These are phyloP conservation scores for Pouteria glomerata DNA, from an alignment of 148 eudicot genomes.

Conservation along the genomic window DNA sequence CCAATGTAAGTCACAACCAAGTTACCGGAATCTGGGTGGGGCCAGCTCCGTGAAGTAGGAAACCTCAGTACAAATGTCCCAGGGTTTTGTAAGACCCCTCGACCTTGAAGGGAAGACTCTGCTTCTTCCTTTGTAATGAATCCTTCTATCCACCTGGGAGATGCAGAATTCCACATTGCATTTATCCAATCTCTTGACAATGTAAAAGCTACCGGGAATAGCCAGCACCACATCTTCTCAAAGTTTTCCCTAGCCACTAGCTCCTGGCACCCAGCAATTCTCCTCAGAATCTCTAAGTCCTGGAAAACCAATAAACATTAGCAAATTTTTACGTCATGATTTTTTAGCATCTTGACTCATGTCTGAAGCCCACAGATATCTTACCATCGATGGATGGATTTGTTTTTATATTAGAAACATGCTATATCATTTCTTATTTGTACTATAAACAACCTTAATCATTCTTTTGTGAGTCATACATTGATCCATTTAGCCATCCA, in stretches of 20 bases:
- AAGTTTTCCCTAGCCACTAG: conserved; percentile 61
- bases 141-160: conserved; percentile 86
- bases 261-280: conserved; percentile 57
- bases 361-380: too few species aligned
- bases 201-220: conserved; percentile 78
- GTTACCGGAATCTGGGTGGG: conserved; percentile 97
- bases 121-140: conserved; percentile 93
- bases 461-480: too few species aligned
- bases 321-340: background rate
- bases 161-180: conserved; percentile 50
- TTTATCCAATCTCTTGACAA: conserved; percentile 60
- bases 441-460: too few species aligned
- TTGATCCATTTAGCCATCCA: too few species aligned
- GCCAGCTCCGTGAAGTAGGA: conserved; percentile 97
- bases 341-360: too few species aligned
- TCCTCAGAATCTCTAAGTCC: conserved; percentile 82
- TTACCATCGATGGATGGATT: too few species aligned
- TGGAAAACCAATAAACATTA: conserved; percentile 19
- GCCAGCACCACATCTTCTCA: conserved; percentile 89
- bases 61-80: conserved; percentile 91
- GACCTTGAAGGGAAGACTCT: conserved; percentile 58
- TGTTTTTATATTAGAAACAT: too few species aligned
- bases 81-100: conserved; percentile 53
- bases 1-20: conserved; percentile 79
- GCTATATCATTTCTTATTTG: too few species aligned